phyloP scores from a whole-genome alignment of 2,329 filamentous ascomycete genomes.

The Ophiostoma montium region DNA sequence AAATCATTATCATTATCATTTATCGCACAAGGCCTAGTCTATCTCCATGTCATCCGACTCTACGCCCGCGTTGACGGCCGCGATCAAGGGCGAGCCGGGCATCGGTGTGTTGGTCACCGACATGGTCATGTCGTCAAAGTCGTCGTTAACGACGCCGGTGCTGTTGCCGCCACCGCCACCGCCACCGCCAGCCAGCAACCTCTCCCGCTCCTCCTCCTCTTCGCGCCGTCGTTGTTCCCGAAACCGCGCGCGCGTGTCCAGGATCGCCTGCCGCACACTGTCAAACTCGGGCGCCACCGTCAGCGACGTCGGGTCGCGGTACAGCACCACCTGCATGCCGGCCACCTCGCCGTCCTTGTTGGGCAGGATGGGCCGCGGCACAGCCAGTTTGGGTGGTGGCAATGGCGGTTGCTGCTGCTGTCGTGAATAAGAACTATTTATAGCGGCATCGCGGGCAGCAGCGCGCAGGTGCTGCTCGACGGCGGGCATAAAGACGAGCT shows the following conservation, averaged over 20 bases:
- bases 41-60: conserved; percentile 40
- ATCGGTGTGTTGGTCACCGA: conserved; percentile 4
- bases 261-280: conserved; percentile 67
- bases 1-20: not conserved
- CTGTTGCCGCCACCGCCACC: not conserved
- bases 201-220: conserved; percentile 17
- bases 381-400: not conserved
- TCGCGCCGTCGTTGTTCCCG: conserved; percentile 40
- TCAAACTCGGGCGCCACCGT: conserved; percentile 62
- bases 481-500: conserved; percentile 68
- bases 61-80: conserved; percentile 28
- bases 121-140: conserved; percentile 3
- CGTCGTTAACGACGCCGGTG: not conserved
- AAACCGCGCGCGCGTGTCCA: conserved; percentile 59
- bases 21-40: conserved; percentile 24
- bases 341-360: conserved; percentile 39
- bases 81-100: not conserved
- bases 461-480: conserved; percentile 67
- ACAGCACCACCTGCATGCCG: conserved; percentile 67
- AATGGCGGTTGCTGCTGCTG: not conserved
- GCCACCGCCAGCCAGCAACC: not conserved
- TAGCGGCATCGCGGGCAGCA: conserved; percentile 13
- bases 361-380: conserved; percentile 39
- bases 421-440: conserved; percentile 12
- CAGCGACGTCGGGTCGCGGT: conserved; percentile 63